Evolutionary conservation across 2,329 filamentous ascomycete species (phyloP), one percentile per base, ranked within the genome.

Genomic region (Tolypocladium inflatum): DNA sequence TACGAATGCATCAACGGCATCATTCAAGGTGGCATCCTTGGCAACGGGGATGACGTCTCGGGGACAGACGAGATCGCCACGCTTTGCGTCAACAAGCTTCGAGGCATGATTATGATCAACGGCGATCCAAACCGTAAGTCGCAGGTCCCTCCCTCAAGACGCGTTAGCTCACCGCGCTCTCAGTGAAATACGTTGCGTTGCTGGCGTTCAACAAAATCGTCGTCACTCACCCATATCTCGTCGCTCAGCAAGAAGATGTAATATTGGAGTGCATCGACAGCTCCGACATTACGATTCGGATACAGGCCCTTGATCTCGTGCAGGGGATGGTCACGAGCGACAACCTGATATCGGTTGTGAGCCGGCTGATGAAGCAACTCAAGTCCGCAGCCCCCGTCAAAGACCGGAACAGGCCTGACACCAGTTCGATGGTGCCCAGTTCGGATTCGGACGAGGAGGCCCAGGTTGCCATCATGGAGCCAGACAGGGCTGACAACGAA

Each of bases 1-100:
- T 99, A 99, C 66, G 94, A 99, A 74, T 99, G 94, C 69, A 97
- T 99, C 73, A 97, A 96, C 71, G 94, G 94, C 30, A 96, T 99
- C 62, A 96, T 99, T 59, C 92, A 97, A 70, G 94, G 94, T 35
- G 94, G 94, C 0, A 96, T 99, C 58, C 77, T 99, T 55, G 90
- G 91, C 38, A 90, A 87, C 51, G 85, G 87, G 35, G 90, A 92
- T 63, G 89, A 90, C 56, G 84, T 86, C 23, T 81, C 86, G 39
- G 92, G 93, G 57, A 88, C 89, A 43, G 92, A 97, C 64, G 92
- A 97, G 71, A 91, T 99, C 67, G 94, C 94, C 8, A 86, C 86
- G 35, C 79, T 99, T 6, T 99, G 94, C 70, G 92, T 97, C 33
- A 90, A 85, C 61, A 99, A 97, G 73, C 80, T 99, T 30, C 83